phyloP scores from a whole-genome alignment of 2,329 filamentous ascomycete species.

The Aureobasidium pullulans region DNA sequence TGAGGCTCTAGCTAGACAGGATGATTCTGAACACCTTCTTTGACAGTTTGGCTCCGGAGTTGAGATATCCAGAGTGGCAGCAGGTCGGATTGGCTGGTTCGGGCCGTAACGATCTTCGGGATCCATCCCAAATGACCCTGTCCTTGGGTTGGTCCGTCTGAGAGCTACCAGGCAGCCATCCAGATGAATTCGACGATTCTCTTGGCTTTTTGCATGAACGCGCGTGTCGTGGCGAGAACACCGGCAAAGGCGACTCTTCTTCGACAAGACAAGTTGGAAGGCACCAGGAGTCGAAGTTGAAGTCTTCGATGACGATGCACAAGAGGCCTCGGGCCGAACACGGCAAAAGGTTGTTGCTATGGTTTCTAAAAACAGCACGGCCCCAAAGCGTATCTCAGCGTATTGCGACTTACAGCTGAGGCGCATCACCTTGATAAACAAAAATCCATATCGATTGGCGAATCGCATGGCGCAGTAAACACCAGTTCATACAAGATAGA shows the following conservation, averaged over 20 bases:
- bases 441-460: conserved; percentile 9
- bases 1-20: no score
- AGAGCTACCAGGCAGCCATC: no score
- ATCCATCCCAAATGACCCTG: no score
- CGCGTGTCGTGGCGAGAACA: background rate
- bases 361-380: conserved; percentile 9
- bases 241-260: background rate
- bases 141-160: no score
- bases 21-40: no score
- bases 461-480: conserved; percentile 4
- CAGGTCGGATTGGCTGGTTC: no score
- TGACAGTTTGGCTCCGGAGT: no score
- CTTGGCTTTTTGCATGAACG: background rate
- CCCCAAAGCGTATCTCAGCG: background rate
- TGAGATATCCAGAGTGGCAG: no score
- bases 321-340: background rate
- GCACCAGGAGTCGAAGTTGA: background rate
- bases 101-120: no score
- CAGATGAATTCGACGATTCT: background rate
- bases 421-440: conserved; percentile 4
- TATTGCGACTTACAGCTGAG: background rate
- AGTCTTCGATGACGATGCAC: background rate
- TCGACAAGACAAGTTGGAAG: background rate
- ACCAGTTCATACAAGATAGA: background rate
- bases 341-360: conserved; percentile 6